A percentile compares a stretch with the other conserved stretches of the same genome.
These are phyloP conservation scores for Aspergillus bridgeri DNA, from an alignment of 495 filamentous ascomycete genomes.

Conservation along the genomic window DNA sequence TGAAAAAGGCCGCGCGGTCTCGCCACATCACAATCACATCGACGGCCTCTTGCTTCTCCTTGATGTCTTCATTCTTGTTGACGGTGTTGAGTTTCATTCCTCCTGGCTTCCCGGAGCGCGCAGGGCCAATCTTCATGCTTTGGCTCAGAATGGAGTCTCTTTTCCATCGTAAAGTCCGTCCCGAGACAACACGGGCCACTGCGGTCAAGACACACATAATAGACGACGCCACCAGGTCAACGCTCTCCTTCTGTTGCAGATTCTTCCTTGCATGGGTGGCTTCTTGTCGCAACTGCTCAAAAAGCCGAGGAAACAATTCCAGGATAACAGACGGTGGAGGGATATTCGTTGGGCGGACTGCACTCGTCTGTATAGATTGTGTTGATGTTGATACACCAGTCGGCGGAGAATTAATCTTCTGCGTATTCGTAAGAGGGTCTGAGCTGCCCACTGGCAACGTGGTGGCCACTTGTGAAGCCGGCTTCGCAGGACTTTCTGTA, in stretches of 20 bases:
- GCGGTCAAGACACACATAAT: conserved; percentile 58
- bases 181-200: conserved; percentile 76
- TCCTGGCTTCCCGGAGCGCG: conserved; percentile 57
- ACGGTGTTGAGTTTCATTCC: conserved; percentile 89
- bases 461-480: neutral
- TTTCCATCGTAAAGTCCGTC: conserved; percentile 85
- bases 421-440: neutral
- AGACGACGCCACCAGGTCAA: conserved; percentile 37
- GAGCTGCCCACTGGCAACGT: conserved; percentile 2
- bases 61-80: conserved; percentile 72
- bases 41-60: conserved; percentile 82
- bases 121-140: conserved; percentile 77
- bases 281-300: conserved; percentile 48
- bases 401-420: neutral
- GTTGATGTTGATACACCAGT: too few species aligned
- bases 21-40: conserved; percentile 74
- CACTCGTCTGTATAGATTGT: conserved; percentile 11
- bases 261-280: conserved; percentile 26
- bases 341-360: conserved; percentile 75
- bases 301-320: conserved; percentile 64
- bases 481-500: conserved; percentile 10
- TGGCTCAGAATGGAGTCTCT: conserved; percentile 82
- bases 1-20: conserved; percentile 40
- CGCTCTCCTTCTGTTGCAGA: conserved; percentile 11
- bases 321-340: conserved; percentile 84